phyloP scores from a whole-genome alignment of 2,329 filamentous ascomycete genomes.

The Basipetospora chlamydospora region DNA sequence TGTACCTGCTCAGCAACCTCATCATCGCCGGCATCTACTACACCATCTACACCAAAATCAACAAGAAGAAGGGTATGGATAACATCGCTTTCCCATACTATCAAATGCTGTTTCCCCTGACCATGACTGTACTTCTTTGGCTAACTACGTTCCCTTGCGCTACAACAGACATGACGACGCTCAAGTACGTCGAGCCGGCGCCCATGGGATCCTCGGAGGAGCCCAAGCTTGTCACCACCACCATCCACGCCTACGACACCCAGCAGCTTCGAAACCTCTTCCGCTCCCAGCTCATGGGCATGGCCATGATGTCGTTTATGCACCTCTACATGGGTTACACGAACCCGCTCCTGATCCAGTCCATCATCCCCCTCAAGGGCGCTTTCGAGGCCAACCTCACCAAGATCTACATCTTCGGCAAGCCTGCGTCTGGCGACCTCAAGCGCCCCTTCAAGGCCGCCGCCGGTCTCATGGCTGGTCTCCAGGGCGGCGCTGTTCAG shows the following conservation, averaged over 20 bases:
- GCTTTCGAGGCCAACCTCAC: slow-evolving; percentile 89
- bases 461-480: slow-evolving; percentile 67
- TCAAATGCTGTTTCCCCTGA: too few species aligned
- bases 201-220: slow-evolving; percentile 89
- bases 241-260: slow-evolving; percentile 87
- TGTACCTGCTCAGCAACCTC: slow-evolving; percentile 51
- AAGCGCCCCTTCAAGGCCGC: slow-evolving; percentile 89
- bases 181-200: slow-evolving; percentile 96
- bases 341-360: slow-evolving; percentile 97
- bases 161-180: slow-evolving; percentile 70
- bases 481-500: slow-evolving; percentile 61
- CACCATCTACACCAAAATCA: slow-evolving; percentile 73
- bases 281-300: slow-evolving; percentile 86
- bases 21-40: slow-evolving; percentile 76
- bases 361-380: slow-evolving; percentile 92
- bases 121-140: too few species aligned
- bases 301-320: slow-evolving; percentile 98
- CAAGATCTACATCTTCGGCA: slow-evolving; percentile 86
- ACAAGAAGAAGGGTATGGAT: slow-evolving; percentile 84
- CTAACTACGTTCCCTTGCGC: too few species aligned
- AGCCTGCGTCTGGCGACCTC: slow-evolving; percentile 77
- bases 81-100: neutral
- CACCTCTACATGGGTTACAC: slow-evolving; percentile 99
- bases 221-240: slow-evolving; percentile 91
- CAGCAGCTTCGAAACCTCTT: slow-evolving; percentile 69